Conservation (phyloP, 805 yeast species). For the Candida golubevii region DNA sequence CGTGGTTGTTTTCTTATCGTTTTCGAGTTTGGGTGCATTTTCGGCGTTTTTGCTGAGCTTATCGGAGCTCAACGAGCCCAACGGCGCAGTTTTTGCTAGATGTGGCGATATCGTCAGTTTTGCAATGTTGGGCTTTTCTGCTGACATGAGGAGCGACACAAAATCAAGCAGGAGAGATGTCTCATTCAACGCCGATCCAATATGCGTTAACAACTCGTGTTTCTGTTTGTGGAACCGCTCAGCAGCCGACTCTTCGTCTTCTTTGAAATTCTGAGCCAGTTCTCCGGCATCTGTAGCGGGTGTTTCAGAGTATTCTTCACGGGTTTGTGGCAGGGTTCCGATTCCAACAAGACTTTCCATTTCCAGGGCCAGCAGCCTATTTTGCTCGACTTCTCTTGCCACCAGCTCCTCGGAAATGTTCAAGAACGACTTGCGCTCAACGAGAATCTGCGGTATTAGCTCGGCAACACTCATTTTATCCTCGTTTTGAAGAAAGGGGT, state of each 20-base stretch:
- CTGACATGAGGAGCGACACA: conserved; percentile 75
- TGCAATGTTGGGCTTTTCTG: conserved; percentile 81
- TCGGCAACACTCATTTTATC: conserved; percentile 47
- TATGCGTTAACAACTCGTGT: conserved; percentile 46
- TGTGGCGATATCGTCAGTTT: conserved; percentile 85
- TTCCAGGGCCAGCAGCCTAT: not conserved
- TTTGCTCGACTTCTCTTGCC: conserved; percentile 38
- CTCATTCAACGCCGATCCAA: conserved; percentile 77
- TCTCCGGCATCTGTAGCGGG: conserved; percentile 1
- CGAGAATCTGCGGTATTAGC: conserved; percentile 54
- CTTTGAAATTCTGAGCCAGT: not conserved
- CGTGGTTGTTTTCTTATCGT: conserved; percentile 24
- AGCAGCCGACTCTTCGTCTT: conserved; percentile 15
- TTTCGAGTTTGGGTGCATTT: conserved; percentile 7
- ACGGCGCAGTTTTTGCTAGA: conserved; percentile 65
- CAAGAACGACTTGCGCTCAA: conserved; percentile 57
- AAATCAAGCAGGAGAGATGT: conserved; percentile 85
- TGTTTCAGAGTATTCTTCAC: not conserved
- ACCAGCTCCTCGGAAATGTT: conserved; percentile 55
- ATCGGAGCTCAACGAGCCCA: conserved; percentile 65
- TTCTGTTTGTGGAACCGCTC: conserved; percentile 44
- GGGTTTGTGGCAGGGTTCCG: not conserved
- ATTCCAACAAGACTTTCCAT: conserved; percentile 5
- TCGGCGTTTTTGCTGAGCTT: conserved; percentile 25
- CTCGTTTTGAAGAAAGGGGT: conserved; percentile 38